A percentile compares a stretch with the other conserved stretches of the same genome.
Evolutionary conservation across 2,329 filamentous ascomycete genomes (phyloP).

Genomic region (Bipolaris cookei): DNA sequence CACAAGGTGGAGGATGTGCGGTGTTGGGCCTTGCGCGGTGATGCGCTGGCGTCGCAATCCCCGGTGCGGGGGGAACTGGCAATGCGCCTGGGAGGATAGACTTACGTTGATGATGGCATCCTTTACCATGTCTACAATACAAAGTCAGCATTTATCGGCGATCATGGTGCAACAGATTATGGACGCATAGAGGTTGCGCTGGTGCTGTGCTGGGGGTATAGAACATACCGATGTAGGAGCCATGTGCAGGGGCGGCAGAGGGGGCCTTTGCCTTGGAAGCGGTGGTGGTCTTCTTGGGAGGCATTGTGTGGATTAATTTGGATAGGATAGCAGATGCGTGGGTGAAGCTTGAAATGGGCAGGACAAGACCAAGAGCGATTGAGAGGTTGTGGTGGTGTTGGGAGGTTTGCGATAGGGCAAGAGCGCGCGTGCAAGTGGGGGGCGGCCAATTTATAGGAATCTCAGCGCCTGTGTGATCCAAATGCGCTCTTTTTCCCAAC

Average conservation of each 20-base stretch:
- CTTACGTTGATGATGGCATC: constrained; percentile 73
- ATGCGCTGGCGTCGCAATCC: constrained; percentile 45
- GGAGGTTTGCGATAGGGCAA: constrained; percentile 35
- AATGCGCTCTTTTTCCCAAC: constrained; percentile 15
- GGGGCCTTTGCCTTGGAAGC: constrained; percentile 65
- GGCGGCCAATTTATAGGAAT: constrained; percentile 37
- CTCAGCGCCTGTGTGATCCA: constrained; percentile 21
- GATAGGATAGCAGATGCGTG: constrained; percentile 32
- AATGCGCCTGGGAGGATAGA: constrained; percentile 60
- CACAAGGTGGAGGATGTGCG: constrained; percentile 17
- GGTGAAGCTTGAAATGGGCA: constrained; percentile 47
- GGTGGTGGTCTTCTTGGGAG: constrained; percentile 68
- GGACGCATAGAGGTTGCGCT: neutral
- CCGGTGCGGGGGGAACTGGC: constrained; percentile 38
- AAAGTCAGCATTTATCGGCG: constrained; percentile 62
- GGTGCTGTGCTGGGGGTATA: constrained; percentile 52
- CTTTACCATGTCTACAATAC: constrained; percentile 71
- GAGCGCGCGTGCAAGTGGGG: constrained; percentile 35
- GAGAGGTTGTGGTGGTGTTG: constrained; percentile 24
- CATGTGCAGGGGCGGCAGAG: constrained; percentile 62
- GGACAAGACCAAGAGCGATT: constrained; percentile 28
- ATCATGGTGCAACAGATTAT: constrained; percentile 50
- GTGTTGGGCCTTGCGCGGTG: constrained; percentile 40
- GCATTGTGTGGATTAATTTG: constrained; percentile 58
- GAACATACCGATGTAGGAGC: constrained; percentile 69